Evolutionary conservation across 495 filamentous ascomycete genomes (phyloP), one percentile per base, ranked within the genome.

Genomic region (Friedmanniomyces simplex): DNA sequence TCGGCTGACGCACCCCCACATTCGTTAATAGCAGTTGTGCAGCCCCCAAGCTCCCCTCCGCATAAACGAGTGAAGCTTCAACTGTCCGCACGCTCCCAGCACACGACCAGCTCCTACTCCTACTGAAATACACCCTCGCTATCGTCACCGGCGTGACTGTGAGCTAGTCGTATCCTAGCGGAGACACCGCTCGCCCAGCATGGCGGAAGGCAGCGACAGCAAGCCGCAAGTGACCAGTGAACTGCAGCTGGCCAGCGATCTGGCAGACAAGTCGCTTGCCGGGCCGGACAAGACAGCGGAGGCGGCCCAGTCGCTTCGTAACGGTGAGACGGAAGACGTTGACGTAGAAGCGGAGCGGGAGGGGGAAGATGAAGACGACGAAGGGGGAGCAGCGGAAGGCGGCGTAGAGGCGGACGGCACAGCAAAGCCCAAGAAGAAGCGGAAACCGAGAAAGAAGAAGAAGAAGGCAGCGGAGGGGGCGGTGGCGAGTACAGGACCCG

Each of bases 341-440:
- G 60, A 51, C 5, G 51, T 28, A 45, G 50, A 54, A 25, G 51
- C 34, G 8, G 51, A 60, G 10, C 36, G 14, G 11, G 50, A 58
- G 25, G 54, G 36, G 13, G 41, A 49, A 16, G 48, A n/a, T n/a
- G n/a, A 43, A 24, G 49, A 53, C 6, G 45, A 57, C 16, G 43
- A 56, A 36, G 53, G 22, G 12, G 21, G 20, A 49, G 49, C 36
- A 22, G 47, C 45, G 30, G 53, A 22, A 26, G 49, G 30, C 28
- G 3, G 18, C 20, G 18, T 21, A 6, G 49, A 18, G n/a, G 49
- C 49, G 26, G 49, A 52, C 18, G 49, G 30, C 25, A 22, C 25
- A 14, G 32, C 30, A 47, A 26, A 51, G 1, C 13, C 43, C 5
- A 73, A 49, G 76, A 82, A 56, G 77, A 80, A 41, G 63, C 73